Base-by-base conservation (phyloP, 2,329 filamentous ascomycete species). In the Fusarium buharicum region DNA sequence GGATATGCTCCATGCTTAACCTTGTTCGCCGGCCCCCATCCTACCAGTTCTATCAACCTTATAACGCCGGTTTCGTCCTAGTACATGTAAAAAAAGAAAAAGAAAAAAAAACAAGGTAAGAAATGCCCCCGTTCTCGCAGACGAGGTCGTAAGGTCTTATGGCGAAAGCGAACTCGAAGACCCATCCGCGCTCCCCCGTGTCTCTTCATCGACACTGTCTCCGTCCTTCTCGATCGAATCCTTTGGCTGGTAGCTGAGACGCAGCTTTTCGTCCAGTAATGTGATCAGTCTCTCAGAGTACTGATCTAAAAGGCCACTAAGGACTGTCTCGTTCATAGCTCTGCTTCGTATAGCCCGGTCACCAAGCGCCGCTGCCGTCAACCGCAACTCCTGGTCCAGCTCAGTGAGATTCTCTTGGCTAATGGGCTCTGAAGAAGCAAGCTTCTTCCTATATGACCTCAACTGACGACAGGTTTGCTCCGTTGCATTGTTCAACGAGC, bases 211-310 rank as follows among this genome's bases (percentile, higher is more conserved):
- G 24, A 62, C 59, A 48, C 64, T 73, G 5, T 73, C 72, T 14
- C 65, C 66, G 18, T 73, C 74, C 50, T 68, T 64, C 33, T 64
- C 62, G 22, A 47, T 45, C 17, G 55, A 55, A 55, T 75, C 70
- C 52, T 68, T 71, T 31, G 72, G 68, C 30, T 76, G 72, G 68
- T 73, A 77, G 10, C 72, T 80, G 30, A 87, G 74, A 41, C 82
- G 78, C 46, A 92, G 81, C 73, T 90, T 90, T 73, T 92, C 87
- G 63, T 93, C 90, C 39, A 93, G 80, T 74, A 92, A 81, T 40
- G 81, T 85, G 6, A 92, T 86, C 43, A 93, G 78, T 57, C 87
- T 82, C 69, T 92, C 89, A 3, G 89, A 91, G 69, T 92, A 92
- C 75, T 91, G 86, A 65, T 92, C 90, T 8, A 93, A 77, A 39